phyloP scores from a whole-genome alignment of 345 rosid species.

The Conringia planisiliqua region DNA sequence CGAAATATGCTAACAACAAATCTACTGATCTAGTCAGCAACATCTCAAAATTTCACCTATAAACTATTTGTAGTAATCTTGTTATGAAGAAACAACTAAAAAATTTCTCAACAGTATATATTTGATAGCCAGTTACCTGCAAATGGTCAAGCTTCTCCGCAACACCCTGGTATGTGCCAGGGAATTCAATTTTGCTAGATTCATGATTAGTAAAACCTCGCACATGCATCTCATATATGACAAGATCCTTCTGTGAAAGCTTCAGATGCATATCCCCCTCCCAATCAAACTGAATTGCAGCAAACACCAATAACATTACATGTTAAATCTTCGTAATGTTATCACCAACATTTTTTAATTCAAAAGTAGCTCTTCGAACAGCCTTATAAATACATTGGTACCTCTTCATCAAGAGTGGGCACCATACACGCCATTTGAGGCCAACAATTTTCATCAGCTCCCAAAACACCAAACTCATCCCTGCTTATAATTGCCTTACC shows the following conservation, averaged over 20 bases:
- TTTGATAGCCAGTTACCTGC: constrained; percentile 48
- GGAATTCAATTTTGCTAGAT: constrained; percentile 63
- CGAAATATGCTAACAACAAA: neutral
- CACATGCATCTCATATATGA: constrained; percentile 94
- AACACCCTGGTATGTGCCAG: constrained; percentile 82
- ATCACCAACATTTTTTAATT: too few relatives aligned
- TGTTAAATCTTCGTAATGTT: too few relatives aligned
- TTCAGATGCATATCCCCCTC: constrained; percentile 89
- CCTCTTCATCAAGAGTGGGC: constrained; percentile 66
- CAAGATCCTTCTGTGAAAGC: constrained; percentile 66
- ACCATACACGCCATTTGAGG: constrained; percentile 93
- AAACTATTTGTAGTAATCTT: constrained; percentile 1
- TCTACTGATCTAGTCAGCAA: neutral
- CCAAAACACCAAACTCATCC: constrained; percentile 73
- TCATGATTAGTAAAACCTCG: constrained; percentile 89
- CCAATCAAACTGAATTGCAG: constrained; percentile 79
- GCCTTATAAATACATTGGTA: constrained; percentile 2
- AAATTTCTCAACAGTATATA: neutral
- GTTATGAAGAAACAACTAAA: neutral
- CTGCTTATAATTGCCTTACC: constrained; percentile 80
- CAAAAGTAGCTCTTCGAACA: too few relatives aligned
- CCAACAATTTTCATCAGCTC: constrained; percentile 71
- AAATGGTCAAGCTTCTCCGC: constrained; percentile 94
- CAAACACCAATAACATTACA: neutral
- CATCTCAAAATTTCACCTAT: neutral